These are phyloP conservation scores for Olyra latifolia DNA, from an alignment of 176 grass and related monocot genomes.

Conservation along the genomic window DNA sequence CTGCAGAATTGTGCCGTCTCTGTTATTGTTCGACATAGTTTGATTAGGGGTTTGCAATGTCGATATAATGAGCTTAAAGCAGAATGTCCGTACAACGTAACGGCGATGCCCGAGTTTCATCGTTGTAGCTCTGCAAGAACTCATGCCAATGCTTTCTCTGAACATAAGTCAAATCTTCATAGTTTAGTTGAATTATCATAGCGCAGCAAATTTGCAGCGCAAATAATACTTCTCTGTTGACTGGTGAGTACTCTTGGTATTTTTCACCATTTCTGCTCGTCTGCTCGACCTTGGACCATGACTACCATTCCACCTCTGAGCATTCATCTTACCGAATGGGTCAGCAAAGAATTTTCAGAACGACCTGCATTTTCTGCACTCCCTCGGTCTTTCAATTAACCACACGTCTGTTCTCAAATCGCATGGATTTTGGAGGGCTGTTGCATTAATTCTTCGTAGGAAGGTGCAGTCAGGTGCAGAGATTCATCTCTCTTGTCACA, in stretches of 20 bases:
- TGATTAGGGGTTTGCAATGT: neutral
- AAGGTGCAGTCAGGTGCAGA: neutral
- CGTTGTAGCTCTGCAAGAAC: too few relatives aligned
- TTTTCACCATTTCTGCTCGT: neutral
- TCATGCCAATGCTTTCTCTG: too few relatives aligned
- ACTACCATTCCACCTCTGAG: neutral
- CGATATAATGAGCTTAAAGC: neutral
- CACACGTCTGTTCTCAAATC: neutral
- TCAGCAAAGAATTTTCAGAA: neutral
- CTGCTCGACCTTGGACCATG: neutral
- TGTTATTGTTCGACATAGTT: neutral
- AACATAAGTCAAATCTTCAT: neutral
- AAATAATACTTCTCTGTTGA: neutral
- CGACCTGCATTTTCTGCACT: neutral
- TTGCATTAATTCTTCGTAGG: neutral
- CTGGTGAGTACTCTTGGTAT: neutral
- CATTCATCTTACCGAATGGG: neutral
- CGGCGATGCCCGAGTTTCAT: too few relatives aligned
- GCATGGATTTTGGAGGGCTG: neutral
- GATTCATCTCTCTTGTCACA: neutral
- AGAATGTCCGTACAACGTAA: too few relatives aligned
- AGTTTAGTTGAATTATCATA: neutral
- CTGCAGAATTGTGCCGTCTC: conserved; percentile 7
- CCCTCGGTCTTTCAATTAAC: neutral
- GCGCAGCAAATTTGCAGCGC: neutral